These are phyloP conservation scores for Onygenales sp. DNA, from an alignment of 2,329 filamentous ascomycete species.

Conservation along the genomic window DNA sequence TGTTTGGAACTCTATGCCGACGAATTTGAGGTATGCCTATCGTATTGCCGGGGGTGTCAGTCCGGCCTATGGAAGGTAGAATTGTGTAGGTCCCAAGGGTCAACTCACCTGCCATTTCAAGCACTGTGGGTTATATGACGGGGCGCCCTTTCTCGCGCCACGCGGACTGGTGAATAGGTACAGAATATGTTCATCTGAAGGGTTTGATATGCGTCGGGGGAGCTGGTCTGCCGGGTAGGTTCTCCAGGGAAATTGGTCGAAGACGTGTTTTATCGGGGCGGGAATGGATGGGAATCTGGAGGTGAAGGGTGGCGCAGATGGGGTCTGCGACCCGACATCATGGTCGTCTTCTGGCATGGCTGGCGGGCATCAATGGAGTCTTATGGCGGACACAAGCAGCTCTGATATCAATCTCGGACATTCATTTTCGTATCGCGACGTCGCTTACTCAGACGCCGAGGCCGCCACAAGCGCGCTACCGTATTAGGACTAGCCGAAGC, in stretches of 20 bases:
- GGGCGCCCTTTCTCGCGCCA: constrained; percentile 51
- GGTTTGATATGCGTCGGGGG: constrained; percentile 50
- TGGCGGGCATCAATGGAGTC: constrained; percentile 11
- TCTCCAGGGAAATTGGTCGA: constrained; percentile 71
- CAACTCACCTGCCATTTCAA: constrained; percentile 83
- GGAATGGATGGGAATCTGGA: constrained; percentile 43
- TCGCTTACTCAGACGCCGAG: no score
- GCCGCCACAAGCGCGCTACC: no score
- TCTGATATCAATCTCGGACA: background rate
- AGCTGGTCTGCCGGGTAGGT: constrained; percentile 68
- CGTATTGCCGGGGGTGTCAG: background rate
- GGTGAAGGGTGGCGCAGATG: constrained; percentile 10
- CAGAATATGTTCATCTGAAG: constrained; percentile 47
- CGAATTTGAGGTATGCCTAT: constrained; percentile 78
- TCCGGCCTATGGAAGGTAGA: background rate
- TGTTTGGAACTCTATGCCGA: constrained; percentile 56
- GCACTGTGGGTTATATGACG: constrained; percentile 86
- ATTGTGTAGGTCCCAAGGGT: background rate
- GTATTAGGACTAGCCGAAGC: no score
- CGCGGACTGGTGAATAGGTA: constrained; percentile 65
- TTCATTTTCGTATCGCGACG: background rate
- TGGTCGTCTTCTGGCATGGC: constrained; percentile 16
- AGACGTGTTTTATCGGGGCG: constrained; percentile 67
- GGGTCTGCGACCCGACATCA: constrained; percentile 4
- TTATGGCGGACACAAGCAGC: background rate